Evolutionary conservation across 2,329 filamentous ascomycete species (phyloP).

Genomic region (Hysterium pulicare): DNA sequence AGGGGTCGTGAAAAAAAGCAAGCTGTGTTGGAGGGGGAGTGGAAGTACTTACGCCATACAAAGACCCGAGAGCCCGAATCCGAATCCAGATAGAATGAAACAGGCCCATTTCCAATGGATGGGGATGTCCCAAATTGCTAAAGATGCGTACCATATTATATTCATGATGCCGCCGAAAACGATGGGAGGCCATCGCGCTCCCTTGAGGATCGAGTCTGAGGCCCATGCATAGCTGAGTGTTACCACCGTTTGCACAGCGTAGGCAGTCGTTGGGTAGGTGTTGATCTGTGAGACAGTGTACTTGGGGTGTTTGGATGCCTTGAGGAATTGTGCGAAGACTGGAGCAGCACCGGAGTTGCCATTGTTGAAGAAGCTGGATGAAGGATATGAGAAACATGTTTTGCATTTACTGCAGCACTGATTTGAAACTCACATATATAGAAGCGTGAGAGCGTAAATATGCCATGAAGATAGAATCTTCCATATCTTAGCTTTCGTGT

Average conservation of each 20-base stretch:
- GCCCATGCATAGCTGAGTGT: slow-evolving; percentile 65
- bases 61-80: slow-evolving; percentile 47
- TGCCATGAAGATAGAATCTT: slow-evolving; percentile 64
- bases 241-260: slow-evolving; percentile 54
- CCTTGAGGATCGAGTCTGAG: slow-evolving; percentile 58
- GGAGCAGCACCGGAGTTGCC: slow-evolving; percentile 51
- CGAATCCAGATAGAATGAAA: slow-evolving; percentile 53
- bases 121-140: slow-evolving; percentile 51
- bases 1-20: too few relatives aligned
- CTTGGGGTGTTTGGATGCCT: slow-evolving; percentile 40
- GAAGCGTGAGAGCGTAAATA: slow-evolving; percentile 55
- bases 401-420: too few relatives aligned
- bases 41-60: slow-evolving; percentile 45
- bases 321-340: slow-evolving; percentile 51
- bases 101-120: slow-evolving; percentile 61
- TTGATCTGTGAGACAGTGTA: slow-evolving; percentile 56
- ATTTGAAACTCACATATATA: slow-evolving; percentile 56
- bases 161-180: slow-evolving; percentile 51
- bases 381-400: not conserved
- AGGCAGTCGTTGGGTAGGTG: slow-evolving; percentile 50
- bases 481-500: slow-evolving; percentile 52
- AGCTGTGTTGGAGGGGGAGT: not conserved
- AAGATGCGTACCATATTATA: slow-evolving; percentile 41
- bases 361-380: slow-evolving; percentile 61
- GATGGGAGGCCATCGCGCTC: slow-evolving; percentile 62